Conservation (phyloP, 2,329 filamentous ascomycete genomes). For the Phoma herbarum region DNA sequence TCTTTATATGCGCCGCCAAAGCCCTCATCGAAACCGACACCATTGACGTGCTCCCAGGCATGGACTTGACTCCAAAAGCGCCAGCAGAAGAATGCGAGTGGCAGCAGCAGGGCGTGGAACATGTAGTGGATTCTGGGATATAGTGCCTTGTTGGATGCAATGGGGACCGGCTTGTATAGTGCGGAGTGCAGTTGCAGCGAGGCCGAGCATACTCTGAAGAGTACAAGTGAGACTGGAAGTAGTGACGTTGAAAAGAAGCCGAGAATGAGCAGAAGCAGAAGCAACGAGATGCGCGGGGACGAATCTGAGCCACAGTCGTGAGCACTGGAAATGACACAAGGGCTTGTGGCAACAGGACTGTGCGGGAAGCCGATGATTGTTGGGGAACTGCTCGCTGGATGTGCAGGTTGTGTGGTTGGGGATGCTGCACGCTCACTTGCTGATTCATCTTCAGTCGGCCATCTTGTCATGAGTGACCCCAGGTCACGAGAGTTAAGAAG, state of each 20-base stretch:
- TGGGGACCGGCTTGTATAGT: neutral
- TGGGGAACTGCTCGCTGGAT: neutral
- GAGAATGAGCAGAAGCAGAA: neutral
- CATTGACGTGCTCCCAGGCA: conserved; percentile 11
- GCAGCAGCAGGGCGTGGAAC: neutral
- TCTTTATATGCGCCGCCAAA: neutral
- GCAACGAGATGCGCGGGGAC: no score
- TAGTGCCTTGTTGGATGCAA: neutral
- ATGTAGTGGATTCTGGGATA: neutral
- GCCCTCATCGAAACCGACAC: conserved; percentile 9
- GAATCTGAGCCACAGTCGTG: neutral
- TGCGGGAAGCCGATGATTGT: neutral
- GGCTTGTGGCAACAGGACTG: neutral
- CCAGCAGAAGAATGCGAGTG: neutral
- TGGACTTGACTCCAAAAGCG: neutral
- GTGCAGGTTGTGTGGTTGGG: neutral
- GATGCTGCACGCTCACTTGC: neutral
- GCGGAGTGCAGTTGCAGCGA: neutral
- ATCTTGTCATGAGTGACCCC: no score
- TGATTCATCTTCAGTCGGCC: neutral
- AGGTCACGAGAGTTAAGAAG: no score
- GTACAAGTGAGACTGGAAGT: neutral
- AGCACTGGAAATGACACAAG: neutral
- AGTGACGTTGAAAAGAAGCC: no score
- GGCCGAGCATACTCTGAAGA: neutral